Conservation (phyloP, 805 yeast genomes). For the Saturnispora zaruensis region DNA sequence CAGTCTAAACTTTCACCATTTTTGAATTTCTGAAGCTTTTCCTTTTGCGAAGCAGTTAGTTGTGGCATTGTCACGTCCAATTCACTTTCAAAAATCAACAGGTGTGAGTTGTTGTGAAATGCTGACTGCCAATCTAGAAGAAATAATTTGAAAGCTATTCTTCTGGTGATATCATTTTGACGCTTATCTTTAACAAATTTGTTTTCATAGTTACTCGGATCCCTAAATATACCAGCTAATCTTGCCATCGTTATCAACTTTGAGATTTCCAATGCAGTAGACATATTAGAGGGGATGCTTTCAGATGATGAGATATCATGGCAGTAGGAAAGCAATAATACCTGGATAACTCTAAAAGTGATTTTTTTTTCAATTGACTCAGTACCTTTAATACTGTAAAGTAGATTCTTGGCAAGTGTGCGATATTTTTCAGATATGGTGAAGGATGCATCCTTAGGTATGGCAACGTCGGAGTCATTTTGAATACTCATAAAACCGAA, state of each 20-base stretch:
- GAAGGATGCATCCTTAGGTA: conserved; percentile 18
- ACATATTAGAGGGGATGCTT: conserved; percentile 37
- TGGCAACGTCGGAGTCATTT: conserved; percentile 16
- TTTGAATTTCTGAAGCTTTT: conserved; percentile 25
- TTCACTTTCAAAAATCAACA: conserved; percentile 31
- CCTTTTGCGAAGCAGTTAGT: conserved; percentile 12
- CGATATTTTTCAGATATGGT: conserved; percentile 21
- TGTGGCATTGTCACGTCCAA: conserved; percentile 40
- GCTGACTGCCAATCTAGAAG: conserved; percentile 36
- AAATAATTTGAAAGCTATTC: conserved; percentile 39
- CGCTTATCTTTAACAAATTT: conserved; percentile 28
- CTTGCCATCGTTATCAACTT: conserved; percentile 37
- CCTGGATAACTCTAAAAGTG: conserved; percentile 38
- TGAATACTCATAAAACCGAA: conserved; percentile 32
- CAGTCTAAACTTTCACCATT: conserved; percentile 19
- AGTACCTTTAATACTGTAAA: conserved; percentile 26
- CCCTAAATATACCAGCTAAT: conserved; percentile 37
- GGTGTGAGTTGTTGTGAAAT: conserved; percentile 38
- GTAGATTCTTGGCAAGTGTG: conserved; percentile 32
- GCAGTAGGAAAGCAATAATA: conserved; percentile 32
- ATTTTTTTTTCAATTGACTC: conserved; percentile 32
- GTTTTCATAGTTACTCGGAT: conserved; percentile 33
- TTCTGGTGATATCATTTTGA: conserved; percentile 38
- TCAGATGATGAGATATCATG: conserved; percentile 39
- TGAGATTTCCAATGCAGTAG: conserved; percentile 33